A percentile compares a stretch with the other conserved stretches of the same genome.
These are phyloP conservation scores for Helichrysum umbraculigerum DNA, from an alignment of 129 eudicot genomes.

Conservation along the genomic window DNA sequence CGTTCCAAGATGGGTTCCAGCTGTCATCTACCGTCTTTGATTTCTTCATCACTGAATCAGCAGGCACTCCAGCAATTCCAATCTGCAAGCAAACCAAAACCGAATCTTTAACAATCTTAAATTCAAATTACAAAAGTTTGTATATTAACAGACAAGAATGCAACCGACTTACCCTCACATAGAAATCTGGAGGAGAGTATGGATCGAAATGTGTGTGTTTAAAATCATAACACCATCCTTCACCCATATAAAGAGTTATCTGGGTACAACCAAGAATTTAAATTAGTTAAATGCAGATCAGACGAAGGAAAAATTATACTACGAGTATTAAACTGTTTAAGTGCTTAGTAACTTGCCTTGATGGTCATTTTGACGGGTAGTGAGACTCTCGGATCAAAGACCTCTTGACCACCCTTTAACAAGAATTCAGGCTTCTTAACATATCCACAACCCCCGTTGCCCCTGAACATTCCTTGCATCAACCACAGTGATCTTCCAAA, in stretches of 20 bases:
- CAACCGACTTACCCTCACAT: conserved; percentile 58
- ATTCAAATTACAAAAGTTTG: neutral
- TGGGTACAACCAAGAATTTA: conserved; percentile 30
- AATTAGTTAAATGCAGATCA: neutral
- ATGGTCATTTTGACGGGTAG: conserved; percentile 53
- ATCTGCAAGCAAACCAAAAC: conserved; percentile 42
- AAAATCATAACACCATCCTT: conserved; percentile 89
- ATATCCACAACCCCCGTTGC: conserved; percentile 92
- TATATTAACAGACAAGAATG: neutral
- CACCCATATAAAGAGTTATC: conserved; percentile 89
- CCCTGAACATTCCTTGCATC: conserved; percentile 97
- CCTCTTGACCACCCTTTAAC: conserved; percentile 49
- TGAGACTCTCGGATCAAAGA: conserved; percentile 53
- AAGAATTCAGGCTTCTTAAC: conserved; percentile 78
- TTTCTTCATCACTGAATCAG: conserved; percentile 72
- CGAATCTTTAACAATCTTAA: neutral
- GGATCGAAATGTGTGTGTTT: conserved; percentile 71
- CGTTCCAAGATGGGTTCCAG: conserved; percentile 91
- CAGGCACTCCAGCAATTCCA: conserved; percentile 79
- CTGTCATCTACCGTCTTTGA: conserved; percentile 68
- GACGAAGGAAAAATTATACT: neutral
- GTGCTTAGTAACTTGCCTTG: conserved; percentile 48
- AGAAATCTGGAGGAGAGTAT: conserved; percentile 93
- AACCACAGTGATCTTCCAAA: conserved; percentile 85
- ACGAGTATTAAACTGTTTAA: neutral